phyloP scores from a whole-genome alignment of 768 basidiomycete genomes.

The Sarcodon sp. region DNA sequence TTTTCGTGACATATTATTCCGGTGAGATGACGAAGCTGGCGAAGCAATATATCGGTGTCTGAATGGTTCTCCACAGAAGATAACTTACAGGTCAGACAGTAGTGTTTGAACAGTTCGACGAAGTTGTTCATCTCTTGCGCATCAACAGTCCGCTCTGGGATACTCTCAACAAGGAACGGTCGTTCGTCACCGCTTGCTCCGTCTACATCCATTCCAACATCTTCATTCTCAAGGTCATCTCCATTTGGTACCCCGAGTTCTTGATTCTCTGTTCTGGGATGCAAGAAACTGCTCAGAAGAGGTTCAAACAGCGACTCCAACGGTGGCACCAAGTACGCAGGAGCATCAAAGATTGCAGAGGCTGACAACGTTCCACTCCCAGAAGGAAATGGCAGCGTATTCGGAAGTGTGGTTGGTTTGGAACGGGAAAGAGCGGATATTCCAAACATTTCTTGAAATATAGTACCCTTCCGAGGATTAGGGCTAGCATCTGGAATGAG shows the following conservation, averaged over 20 bases:
- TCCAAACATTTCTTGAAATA: constrained; percentile 91
- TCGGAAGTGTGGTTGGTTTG: constrained; percentile 9
- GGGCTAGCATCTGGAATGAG: constrained; percentile 16
- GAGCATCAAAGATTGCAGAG: constrained; percentile 44
- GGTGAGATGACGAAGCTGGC: neutral
- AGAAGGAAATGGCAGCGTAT: constrained; percentile 9
- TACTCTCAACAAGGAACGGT: constrained; percentile 7
- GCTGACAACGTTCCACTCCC: constrained; percentile 27
- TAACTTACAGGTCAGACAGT: constrained; percentile 26
- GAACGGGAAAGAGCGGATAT: constrained; percentile 44
- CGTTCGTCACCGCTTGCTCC: constrained; percentile 7
- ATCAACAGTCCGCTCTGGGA: constrained; percentile 26
- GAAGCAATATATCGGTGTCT: constrained; percentile 1
- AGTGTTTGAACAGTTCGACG: constrained; percentile 48
- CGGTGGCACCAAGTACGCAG: constrained; percentile 69
- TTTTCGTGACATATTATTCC: neutral
- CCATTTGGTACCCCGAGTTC: constrained; percentile 8
- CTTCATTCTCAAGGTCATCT: constrained; percentile 9
- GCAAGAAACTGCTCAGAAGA: constrained; percentile 37
- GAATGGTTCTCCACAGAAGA: neutral
- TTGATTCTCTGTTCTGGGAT: constrained; percentile 11
- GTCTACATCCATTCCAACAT: constrained; percentile 18
- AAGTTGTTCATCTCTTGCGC: constrained; percentile 48
- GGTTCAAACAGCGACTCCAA: constrained; percentile 59
- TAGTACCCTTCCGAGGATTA: constrained; percentile 30